phyloP scores from a whole-genome alignment of 148 eudicot species.

The Linanthus parryae region DNA sequence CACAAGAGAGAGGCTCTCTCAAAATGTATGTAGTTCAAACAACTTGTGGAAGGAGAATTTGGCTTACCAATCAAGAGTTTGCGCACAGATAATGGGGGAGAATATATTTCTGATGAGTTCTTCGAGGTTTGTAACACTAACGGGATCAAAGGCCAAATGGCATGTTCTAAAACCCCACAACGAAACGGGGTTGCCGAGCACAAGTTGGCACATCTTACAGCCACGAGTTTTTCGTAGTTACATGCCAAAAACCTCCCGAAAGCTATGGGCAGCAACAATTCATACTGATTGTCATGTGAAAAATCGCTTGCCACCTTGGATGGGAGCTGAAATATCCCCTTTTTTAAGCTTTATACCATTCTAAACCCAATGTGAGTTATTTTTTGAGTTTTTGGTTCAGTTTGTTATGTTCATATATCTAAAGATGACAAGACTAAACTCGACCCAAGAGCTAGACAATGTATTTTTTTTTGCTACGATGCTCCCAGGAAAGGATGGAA shows the following conservation, averaged over 20 bases:
- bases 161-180: conserved; percentile 12
- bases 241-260: conserved; percentile 14
- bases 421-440: conserved; percentile 5
- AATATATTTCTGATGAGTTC: neutral
- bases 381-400: neutral
- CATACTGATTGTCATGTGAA: conserved; percentile 5
- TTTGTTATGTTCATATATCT: conserved; percentile 4
- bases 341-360: neutral
- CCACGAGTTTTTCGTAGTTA: neutral
- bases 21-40: conserved; percentile 9
- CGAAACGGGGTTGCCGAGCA: conserved; percentile 3
- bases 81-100: conserved; percentile 13
- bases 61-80: neutral
- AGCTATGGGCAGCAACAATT: conserved; percentile 12
- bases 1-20: conserved; percentile 10
- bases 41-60: conserved; percentile 5
- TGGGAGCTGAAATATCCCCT: neutral
- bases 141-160: conserved; percentile 13
- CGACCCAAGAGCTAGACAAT: neutral
- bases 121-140: neutral
- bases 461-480: neutral
- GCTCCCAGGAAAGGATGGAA: neutral
- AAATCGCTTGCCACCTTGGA: neutral
- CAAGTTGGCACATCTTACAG: neutral
- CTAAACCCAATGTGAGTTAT: conserved; percentile 7